Percentiles rank a stretch among this genome's conserved stretches.
Evolutionary conservation across 495 filamentous ascomycete genomes (phyloP).

Genomic region (Cenococcum geophilum): DNA sequence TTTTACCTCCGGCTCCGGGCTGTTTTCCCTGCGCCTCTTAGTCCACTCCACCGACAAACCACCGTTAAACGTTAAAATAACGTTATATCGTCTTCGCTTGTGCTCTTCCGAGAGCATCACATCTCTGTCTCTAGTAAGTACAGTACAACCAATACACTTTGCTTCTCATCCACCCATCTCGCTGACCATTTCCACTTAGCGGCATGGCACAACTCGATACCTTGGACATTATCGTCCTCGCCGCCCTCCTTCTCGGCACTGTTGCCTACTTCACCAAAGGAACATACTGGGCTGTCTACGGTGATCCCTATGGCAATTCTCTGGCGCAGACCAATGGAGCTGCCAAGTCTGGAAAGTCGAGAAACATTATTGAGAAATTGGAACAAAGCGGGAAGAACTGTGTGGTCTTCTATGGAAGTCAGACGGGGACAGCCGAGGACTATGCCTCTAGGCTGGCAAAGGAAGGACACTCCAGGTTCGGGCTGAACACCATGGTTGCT

Average conservation of each 20-base stretch:
- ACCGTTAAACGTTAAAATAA: background rate
- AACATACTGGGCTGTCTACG: conserved; percentile 77
- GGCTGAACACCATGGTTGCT: conserved; percentile 96
- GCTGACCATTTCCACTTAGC: conserved; percentile 8
- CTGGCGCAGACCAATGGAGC: conserved; percentile 58
- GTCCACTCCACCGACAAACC: background rate
- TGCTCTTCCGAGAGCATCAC: conserved; percentile 16
- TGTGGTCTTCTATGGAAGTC: conserved; percentile 96
- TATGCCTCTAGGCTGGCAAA: conserved; percentile 97
- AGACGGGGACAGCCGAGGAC: conserved; percentile 97
- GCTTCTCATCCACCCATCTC: background rate
- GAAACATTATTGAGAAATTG: conserved; percentile 93
- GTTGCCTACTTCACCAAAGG: conserved; percentile 97
- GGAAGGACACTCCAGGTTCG: conserved; percentile 92
- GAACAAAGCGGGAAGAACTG: conserved; percentile 94
- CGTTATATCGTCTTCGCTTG: conserved; percentile 18
- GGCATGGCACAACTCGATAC: conserved; percentile 94
- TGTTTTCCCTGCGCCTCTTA: background rate
- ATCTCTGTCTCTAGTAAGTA: conserved; percentile 6
- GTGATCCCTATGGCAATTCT: conserved; percentile 78
- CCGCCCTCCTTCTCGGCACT: conserved; percentile 74
- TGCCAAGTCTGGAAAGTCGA: conserved; percentile 73
- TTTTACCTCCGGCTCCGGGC: background rate
- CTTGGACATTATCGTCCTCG: conserved; percentile 86
- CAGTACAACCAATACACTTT: background rate